Evolutionary conservation across 768 basidiomycete genomes (phyloP).

Genomic region (Strobilomyces dryophilus): DNA sequence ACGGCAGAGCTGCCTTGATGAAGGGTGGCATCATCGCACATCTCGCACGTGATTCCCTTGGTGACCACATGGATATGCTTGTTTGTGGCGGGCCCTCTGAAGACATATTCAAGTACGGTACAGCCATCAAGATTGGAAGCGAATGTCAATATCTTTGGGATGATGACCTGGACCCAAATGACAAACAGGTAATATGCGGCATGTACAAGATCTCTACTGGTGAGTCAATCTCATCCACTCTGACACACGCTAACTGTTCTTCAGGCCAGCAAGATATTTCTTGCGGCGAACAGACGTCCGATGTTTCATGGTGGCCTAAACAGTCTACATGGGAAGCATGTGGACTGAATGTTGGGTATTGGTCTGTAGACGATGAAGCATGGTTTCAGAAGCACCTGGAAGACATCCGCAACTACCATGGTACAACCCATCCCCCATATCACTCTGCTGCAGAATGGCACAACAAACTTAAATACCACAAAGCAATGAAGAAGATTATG

Average conservation of each 20-base stretch:
- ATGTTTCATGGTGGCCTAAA: constrained; percentile 6
- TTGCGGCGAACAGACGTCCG: neutral
- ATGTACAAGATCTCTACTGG: constrained; percentile 3
- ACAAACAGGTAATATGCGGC: constrained; percentile 1
- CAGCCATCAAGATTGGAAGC: neutral
- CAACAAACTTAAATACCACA: neutral
- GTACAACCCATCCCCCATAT: neutral
- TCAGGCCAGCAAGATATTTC: neutral
- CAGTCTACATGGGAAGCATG: neutral
- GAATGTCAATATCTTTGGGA: constrained; percentile 1
- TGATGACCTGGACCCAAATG: neutral
- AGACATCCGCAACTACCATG: neutral
- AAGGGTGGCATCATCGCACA: constrained; percentile 2
- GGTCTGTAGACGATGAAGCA: neutral
- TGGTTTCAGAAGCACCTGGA: constrained; percentile 2
- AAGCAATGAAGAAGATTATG: neutral
- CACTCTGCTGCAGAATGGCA: neutral
- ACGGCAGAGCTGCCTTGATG: constrained; percentile 1
- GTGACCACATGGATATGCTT: neutral
- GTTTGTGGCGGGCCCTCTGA: neutral
- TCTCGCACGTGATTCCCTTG: neutral
- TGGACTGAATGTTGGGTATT: neutral
- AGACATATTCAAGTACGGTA: neutral
- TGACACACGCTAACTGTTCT: neutral
- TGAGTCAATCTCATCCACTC: neutral